Evolutionary conservation across 1,284 basidiomycete species (phyloP), one percentile per base, ranked within the genome.

Genomic region (Athelia psychrophila): DNA sequence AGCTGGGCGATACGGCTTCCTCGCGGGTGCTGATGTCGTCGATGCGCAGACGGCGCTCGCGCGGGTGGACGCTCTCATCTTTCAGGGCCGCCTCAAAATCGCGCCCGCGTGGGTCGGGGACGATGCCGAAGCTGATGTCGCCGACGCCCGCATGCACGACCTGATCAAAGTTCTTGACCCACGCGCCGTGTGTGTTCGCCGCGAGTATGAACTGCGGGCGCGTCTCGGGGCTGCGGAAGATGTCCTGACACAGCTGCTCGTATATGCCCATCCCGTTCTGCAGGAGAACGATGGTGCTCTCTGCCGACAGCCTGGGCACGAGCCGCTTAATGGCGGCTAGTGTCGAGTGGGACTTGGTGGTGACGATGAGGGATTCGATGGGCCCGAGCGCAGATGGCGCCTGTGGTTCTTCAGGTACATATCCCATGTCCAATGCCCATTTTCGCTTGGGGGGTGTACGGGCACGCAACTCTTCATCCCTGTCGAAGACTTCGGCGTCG

Each of bases 241-340:
- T 62, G 16, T 77, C 66, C 15, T 74, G 67, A 42, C 92, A 67
- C 49, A 98, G 76, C 55, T 83, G 72, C 61, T 98, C 95, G 67
- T 95, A 90, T 15, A 96, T 76, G 16, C 94, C 95, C 86, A 97
- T 76, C 66, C 87, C 95, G 66, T 98, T 98, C 65, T 97, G 92
- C 48, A 97, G 70, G 5, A 99, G 80, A 1, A 96, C 90, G 57
- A 98, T 83, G 23, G 95, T 97, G 44, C 87, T 89, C 49, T 79
- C 67, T 0, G 79, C 69, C 3, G 79, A 77, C 24, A 98, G 69
- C 19, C 93, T 83, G 9, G 80, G 80, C 4, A 80, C 68, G 47
- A 98, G 77, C 3, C 70, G 64, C 22, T 73, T 68, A 27, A 98
- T 63, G 2, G 88, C 85, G 1, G 66, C 58, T 0, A 85, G 48